Conservation (phyloP, 768 basidiomycete species). For the Kwoniella newhampshirensis region DNA sequence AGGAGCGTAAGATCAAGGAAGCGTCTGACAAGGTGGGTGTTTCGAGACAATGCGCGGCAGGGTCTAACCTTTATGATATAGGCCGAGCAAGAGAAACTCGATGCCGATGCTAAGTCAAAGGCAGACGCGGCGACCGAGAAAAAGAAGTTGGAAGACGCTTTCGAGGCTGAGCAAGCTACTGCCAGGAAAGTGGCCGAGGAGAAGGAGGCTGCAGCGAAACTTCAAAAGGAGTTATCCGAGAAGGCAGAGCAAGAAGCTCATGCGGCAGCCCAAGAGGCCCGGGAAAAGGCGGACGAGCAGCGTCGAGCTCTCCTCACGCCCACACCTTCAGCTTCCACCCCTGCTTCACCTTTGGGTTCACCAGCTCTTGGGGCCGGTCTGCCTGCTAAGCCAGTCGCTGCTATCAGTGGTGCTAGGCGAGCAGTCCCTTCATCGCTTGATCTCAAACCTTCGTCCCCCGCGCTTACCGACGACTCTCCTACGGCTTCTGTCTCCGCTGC, state of each 20-base stretch:
- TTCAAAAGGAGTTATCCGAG: slow-evolving; percentile 20
- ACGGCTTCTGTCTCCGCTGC: slow-evolving; percentile 55
- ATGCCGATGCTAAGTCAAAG: slow-evolving; percentile 34
- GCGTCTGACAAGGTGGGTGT: slow-evolving; percentile 62
- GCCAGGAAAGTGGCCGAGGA: slow-evolving; percentile 33
- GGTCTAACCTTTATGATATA: slow-evolving; percentile 55
- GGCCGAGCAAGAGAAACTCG: slow-evolving; percentile 25
- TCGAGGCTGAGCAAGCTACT: slow-evolving; percentile 30
- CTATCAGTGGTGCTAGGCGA: slow-evolving; percentile 20
- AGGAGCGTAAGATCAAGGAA: slow-evolving; percentile 51
- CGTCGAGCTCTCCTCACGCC: slow-evolving; percentile 30
- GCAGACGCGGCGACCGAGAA: slow-evolving; percentile 35
- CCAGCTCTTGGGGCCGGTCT: slow-evolving; percentile 42
- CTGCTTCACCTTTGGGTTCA: slow-evolving; percentile 42
- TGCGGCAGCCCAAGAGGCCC: slow-evolving; percentile 34
- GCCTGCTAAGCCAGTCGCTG: slow-evolving; percentile 45
- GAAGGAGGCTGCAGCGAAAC: slow-evolving; percentile 25
- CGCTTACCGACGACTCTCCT: slow-evolving; percentile 30
- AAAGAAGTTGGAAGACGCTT: slow-evolving; percentile 30
- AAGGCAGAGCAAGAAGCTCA: slow-evolving; percentile 33
- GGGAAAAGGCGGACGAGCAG: slow-evolving; percentile 29
- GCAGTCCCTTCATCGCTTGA: slow-evolving; percentile 38
- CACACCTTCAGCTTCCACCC: slow-evolving; percentile 22
- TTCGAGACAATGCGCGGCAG: slow-evolving; percentile 56
- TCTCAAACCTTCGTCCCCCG: slow-evolving; percentile 31